Percentiles rank a stretch among this genome's conserved stretches.
Conservation (phyloP, 768 basidiomycete species). For the Pleurotus giganteus region DNA sequence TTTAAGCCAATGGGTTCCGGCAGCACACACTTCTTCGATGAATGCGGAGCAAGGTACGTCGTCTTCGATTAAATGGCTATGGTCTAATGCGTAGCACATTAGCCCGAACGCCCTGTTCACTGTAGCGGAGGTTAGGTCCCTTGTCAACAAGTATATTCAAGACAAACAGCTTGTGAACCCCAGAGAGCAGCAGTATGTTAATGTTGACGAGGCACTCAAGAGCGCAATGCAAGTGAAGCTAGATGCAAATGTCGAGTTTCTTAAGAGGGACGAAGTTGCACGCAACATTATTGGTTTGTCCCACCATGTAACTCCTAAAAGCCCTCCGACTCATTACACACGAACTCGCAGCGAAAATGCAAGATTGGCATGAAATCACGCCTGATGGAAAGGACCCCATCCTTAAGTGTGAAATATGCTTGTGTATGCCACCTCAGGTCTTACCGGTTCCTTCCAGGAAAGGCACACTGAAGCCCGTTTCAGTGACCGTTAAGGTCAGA, state of each 20-base stretch:
- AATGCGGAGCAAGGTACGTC: conserved; percentile 54
- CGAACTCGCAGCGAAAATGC: conserved; percentile 52
- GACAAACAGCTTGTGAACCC: conserved; percentile 62
- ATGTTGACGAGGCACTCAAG: conserved; percentile 52
- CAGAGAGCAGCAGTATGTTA: conserved; percentile 66
- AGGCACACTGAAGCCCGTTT: conserved; percentile 69
- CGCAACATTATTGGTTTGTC: conserved; percentile 38
- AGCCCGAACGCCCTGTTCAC: conserved; percentile 58
- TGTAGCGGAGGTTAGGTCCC: conserved; percentile 49
- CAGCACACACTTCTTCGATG: conserved; percentile 51
- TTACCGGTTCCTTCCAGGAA: conserved; percentile 48
- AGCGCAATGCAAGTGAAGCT: conserved; percentile 16
- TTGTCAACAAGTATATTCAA: conserved; percentile 63
- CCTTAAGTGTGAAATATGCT: conserved; percentile 54
- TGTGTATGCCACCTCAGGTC: neutral
- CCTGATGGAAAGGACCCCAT: conserved; percentile 54
- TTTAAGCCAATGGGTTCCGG: conserved; percentile 66
- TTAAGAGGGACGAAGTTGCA: conserved; percentile 65
- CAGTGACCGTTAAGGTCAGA: conserved; percentile 67
- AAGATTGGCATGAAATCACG: conserved; percentile 67
- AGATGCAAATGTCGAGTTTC: conserved; percentile 39
- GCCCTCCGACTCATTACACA: neutral
- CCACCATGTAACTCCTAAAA: neutral
- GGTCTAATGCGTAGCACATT: neutral
- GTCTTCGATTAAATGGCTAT: neutral